Percentiles rank a stretch among this genome's conserved stretches.
These are phyloP conservation scores for Pachyrhizus erosus DNA, from an alignment of 306 rosid genomes.

Conservation along the genomic window DNA sequence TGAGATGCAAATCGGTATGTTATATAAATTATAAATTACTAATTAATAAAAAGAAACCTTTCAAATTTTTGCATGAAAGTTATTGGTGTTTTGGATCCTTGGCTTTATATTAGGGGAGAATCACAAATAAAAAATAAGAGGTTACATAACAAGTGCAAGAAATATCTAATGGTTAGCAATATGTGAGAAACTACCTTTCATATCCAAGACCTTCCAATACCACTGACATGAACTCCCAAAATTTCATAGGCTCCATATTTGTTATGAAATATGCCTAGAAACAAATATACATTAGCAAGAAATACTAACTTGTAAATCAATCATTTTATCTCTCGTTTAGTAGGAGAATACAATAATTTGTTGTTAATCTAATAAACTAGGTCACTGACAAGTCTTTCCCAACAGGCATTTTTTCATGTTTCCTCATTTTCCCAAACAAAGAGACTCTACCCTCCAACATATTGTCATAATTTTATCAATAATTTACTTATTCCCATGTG, in stretches of 20 bases:
- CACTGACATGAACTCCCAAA: conserved; percentile 92
- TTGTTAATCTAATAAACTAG: conserved; percentile 23
- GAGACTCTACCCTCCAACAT: conserved; percentile 32
- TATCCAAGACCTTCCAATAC: conserved; percentile 92
- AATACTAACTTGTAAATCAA: conserved; percentile 33
- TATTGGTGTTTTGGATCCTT: not conserved
- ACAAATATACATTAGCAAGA: conserved; percentile 36
- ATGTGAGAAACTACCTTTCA: conserved; percentile 62
- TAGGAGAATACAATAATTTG: conserved; percentile 16
- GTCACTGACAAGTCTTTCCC: conserved; percentile 1
- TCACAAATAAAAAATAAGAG: conserved; percentile 1
- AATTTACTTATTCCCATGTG: conserved; percentile 23
- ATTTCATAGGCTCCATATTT: conserved; percentile 87
- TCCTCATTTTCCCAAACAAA: conserved; percentile 14
- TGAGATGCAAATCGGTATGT: not conserved
- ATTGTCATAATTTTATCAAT: conserved; percentile 25
- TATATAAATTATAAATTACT: not conserved
- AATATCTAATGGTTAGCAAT: conserved; percentile 20
- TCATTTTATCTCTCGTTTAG: not conserved
- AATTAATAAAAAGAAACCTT: not conserved
- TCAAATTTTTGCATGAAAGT: not conserved
- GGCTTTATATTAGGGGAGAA: conserved; percentile 4
- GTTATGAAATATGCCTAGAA: conserved; percentile 96
- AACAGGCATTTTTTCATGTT: conserved; percentile 29
- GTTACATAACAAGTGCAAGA: conserved; percentile 19